Percentiles rank a stretch among this genome's conserved stretches.
phyloP scores from a whole-genome alignment of 208 protist genomes.

The Crithidia mellificae region DNA sequence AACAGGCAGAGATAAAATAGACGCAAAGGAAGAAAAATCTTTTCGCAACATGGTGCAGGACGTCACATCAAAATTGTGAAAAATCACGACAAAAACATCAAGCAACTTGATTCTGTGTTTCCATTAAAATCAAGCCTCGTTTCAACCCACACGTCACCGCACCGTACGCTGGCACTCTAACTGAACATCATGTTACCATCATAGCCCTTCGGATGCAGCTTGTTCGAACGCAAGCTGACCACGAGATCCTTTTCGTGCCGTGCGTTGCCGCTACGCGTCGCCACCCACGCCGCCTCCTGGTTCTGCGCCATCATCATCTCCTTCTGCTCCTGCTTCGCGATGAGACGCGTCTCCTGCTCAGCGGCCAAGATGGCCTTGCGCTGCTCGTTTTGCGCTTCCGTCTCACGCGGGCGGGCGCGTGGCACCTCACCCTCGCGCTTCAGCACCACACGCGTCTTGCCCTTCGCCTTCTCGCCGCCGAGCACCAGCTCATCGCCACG shows the following conservation, averaged over 20 bases:
- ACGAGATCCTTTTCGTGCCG: slow-evolving; percentile 61
- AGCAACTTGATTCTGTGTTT: no score
- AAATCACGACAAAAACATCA: no score
- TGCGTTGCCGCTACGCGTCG: slow-evolving; percentile 46
- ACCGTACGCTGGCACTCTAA: slow-evolving; percentile 15
- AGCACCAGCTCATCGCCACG: slow-evolving; percentile 53
- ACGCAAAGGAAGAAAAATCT: no score
- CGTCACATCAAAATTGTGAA: no score
- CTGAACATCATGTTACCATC: slow-evolving; percentile 78
- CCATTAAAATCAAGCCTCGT: no score
- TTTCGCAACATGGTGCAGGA: no score
- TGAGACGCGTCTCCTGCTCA: slow-evolving; percentile 57
- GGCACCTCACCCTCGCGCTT: slow-evolving; percentile 76
- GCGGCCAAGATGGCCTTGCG: slow-evolving; percentile 60
- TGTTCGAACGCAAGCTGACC: slow-evolving; percentile 77
- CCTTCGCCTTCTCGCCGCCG: slow-evolving; percentile 40
- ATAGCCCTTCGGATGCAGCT: slow-evolving; percentile 90
- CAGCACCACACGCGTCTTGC: slow-evolving; percentile 46
- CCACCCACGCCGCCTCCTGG: slow-evolving; percentile 42
- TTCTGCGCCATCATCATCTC: slow-evolving; percentile 59
- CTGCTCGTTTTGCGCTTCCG: slow-evolving; percentile 52
- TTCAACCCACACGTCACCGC: slow-evolving; percentile 6
- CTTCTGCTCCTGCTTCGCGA: slow-evolving; percentile 65
- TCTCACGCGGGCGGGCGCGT: slow-evolving; percentile 59
- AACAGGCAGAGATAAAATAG: no score